phyloP scores from a whole-genome alignment of 2,329 filamentous ascomycete genomes.

The Calycina marina region DNA sequence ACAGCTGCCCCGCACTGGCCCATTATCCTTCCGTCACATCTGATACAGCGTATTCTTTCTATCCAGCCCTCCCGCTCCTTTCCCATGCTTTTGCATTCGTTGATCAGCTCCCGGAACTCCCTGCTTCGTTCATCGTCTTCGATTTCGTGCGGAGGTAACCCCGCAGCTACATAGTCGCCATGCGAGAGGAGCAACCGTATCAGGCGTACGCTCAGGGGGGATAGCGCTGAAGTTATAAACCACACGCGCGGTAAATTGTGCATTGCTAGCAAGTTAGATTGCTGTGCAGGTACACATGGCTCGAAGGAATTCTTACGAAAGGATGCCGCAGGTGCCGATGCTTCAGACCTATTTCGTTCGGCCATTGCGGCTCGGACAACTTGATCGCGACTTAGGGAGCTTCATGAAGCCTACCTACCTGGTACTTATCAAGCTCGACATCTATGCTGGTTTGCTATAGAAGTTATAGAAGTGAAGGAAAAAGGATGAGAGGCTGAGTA shows the following conservation, averaged over 20 bases:
- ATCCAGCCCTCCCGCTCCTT: conserved; percentile 66
- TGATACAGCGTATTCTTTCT: conserved; percentile 54
- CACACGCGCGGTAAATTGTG: conserved; percentile 73
- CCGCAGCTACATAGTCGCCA: conserved; percentile 80
- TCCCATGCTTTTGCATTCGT: conserved; percentile 46
- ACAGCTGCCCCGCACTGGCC: conserved; percentile 46
- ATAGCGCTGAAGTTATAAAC: conserved; percentile 80
- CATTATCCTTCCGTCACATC: conserved; percentile 41
- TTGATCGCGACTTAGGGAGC: too few relatives aligned
- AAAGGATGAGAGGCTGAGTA: too few relatives aligned
- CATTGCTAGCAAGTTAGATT: conserved; percentile 25
- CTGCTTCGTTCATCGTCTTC: conserved; percentile 61
- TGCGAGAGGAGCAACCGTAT: conserved; percentile 73
- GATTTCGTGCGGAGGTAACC: conserved; percentile 64
- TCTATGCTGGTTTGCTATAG: too few relatives aligned
- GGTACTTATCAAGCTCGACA: too few relatives aligned
- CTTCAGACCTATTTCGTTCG: conserved; percentile 32
- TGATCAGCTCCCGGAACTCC: conserved; percentile 68
- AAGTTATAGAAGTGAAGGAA: too few relatives aligned
- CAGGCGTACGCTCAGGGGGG: conserved; percentile 70
- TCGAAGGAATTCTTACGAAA: conserved; percentile 15
- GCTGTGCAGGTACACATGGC: neutral
- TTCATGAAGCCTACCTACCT: too few relatives aligned
- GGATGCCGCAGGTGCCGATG: conserved; percentile 17
- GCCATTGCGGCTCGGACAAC: conserved; percentile 27